Percentiles rank a stretch among this genome's conserved stretches.
These are phyloP conservation scores for Crucibulum laeve DNA, from an alignment of 768 basidiomycete genomes.

Conservation along the genomic window DNA sequence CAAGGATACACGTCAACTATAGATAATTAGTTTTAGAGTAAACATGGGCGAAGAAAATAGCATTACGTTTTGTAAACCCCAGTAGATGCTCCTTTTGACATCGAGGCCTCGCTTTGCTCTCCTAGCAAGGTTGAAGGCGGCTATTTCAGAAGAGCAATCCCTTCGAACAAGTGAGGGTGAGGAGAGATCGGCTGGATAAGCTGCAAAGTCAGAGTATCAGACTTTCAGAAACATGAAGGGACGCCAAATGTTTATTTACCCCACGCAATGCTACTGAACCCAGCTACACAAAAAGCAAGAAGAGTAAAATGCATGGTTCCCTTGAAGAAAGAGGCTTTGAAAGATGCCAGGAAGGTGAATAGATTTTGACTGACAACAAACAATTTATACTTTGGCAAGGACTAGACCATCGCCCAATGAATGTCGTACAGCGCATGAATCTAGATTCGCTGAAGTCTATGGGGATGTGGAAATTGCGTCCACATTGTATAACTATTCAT, in stretches of 20 bases:
- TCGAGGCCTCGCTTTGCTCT: constrained; percentile 16
- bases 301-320: too few relatives aligned
- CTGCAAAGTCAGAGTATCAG: neutral
- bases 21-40: neutral
- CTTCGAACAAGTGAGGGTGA: constrained; percentile 7
- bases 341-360: too few relatives aligned
- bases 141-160: constrained; percentile 18
- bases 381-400: too few relatives aligned
- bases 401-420: too few relatives aligned
- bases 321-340: too few relatives aligned
- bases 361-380: too few relatives aligned
- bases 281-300: too few relatives aligned
- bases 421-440: too few relatives aligned
- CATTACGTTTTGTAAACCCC: constrained; percentile 15
- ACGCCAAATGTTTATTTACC: neutral
- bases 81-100: constrained; percentile 14
- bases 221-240: neutral
- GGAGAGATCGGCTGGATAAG: constrained; percentile 9
- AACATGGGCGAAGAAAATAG: neutral
- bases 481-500: too few relatives aligned
- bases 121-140: constrained; percentile 9
- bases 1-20: constrained; percentile 17
- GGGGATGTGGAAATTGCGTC: too few relatives aligned
- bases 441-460: too few relatives aligned
- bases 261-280: neutral